Conservation (phyloP, 768 basidiomycete genomes). For the Tulasnella sp. region DNA sequence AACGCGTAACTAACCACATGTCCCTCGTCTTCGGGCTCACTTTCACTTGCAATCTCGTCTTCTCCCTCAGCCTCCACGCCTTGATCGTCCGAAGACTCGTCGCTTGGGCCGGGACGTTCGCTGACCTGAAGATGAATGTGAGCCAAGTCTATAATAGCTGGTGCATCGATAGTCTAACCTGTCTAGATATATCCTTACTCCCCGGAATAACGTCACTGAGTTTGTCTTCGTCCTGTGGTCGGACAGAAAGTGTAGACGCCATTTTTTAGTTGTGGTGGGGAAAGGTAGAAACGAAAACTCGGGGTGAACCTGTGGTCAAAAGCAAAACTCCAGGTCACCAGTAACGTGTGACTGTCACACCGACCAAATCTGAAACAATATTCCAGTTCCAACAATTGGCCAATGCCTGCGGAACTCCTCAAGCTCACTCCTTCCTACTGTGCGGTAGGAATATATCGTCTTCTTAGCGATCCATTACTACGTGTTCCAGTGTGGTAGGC, state of each 20-base stretch:
- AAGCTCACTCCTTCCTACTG: conserved; percentile 73
- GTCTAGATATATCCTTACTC: conserved; percentile 80
- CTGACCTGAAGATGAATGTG: conserved; percentile 33
- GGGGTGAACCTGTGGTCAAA: background rate
- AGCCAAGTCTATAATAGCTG: no score
- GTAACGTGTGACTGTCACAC: no score
- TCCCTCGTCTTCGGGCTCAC: conserved; percentile 34
- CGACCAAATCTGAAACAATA: no score
- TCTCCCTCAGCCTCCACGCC: conserved; percentile 32
- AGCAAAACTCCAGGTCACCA: conserved; percentile 7
- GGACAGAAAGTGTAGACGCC: background rate
- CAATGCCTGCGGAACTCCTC: conserved; percentile 35
- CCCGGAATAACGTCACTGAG: conserved; percentile 76
- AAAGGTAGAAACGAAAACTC: no score
- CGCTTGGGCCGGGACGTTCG: conserved; percentile 38
- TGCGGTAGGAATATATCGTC: conserved; percentile 69
- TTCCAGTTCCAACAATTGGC: no score
- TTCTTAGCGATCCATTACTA: conserved; percentile 58
- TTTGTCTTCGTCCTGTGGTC: conserved; percentile 51
- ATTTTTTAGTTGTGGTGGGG: conserved; percentile 1
- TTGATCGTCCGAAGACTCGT: conserved; percentile 52
- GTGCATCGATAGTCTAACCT: conserved; percentile 35
- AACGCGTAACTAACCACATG: background rate
- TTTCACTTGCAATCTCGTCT: conserved; percentile 39
- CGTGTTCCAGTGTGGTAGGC: conserved; percentile 55